Evolutionary conservation across 768 basidiomycete genomes (phyloP).

Genomic region (Auriculariales sp.): DNA sequence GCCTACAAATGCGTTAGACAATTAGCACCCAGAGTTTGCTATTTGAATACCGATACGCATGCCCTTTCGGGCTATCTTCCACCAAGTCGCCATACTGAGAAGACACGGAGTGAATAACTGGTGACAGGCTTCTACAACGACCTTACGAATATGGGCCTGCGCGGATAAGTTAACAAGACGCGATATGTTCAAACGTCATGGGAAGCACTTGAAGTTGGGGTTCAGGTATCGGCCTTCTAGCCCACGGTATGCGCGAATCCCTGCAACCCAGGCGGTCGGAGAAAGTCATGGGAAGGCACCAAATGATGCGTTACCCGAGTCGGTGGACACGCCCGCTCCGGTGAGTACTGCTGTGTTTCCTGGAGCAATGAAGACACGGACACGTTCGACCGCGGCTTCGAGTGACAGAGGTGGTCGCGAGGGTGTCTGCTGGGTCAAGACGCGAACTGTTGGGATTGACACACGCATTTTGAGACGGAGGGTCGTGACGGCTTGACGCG

Average conservation of each 20-base stretch:
- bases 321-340: constrained; percentile 90
- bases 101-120: neutral
- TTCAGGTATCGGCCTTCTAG: constrained; percentile 77
- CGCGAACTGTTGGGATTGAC: constrained; percentile 55
- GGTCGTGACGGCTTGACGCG: too few species aligned
- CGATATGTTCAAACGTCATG: neutral
- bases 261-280: too few species aligned
- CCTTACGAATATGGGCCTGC: constrained; percentile 15
- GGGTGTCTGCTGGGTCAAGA: constrained; percentile 32
- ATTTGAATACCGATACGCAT: constrained; percentile 50
- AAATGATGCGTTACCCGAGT: too few species aligned
- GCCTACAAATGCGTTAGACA: constrained; percentile 32
- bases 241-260: constrained; percentile 87
- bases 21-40: too few species aligned
- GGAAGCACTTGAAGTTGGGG: constrained; percentile 74
- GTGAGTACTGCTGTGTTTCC: constrained; percentile 70
- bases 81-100: constrained; percentile 69
- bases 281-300: too few species aligned
- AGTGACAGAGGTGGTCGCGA: constrained; percentile 24
- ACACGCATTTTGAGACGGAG: too few species aligned
- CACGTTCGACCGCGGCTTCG: constrained; percentile 41
- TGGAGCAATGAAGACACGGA: constrained; percentile 46
- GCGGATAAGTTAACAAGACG: neutral
- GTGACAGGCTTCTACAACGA: neutral
- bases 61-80: constrained; percentile 54